phyloP scores from a whole-genome alignment of 2,329 filamentous ascomycete species.

The Epichloe gansuensis region DNA sequence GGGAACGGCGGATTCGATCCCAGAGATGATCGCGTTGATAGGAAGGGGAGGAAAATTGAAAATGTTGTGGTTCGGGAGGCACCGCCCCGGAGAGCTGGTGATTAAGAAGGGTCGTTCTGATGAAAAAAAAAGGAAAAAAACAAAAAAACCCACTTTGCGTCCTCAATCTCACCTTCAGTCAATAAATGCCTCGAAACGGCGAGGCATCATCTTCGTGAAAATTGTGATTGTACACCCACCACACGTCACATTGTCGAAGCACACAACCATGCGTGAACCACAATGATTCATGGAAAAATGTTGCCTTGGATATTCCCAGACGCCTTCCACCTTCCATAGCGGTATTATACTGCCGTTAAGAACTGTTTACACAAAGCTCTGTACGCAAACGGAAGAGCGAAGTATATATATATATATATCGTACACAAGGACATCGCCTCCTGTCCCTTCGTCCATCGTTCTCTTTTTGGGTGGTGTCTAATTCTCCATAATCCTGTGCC shows the following conservation, averaged over 20 bases:
- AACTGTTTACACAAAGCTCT: conserved; percentile 32
- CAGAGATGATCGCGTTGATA: conserved; percentile 72
- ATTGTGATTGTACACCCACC: neutral
- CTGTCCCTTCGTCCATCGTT: neutral
- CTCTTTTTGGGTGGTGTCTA: neutral
- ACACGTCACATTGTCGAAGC: neutral
- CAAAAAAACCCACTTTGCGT: neutral
- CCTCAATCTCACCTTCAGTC: too few relatives aligned
- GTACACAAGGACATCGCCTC: conserved; percentile 21
- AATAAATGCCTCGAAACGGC: too few relatives aligned
- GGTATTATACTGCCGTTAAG: conserved; percentile 20
- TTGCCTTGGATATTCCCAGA: conserved; percentile 14
- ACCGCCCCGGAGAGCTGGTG: conserved; percentile 12
- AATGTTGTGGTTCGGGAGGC: conserved; percentile 20
- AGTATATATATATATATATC: conserved; percentile 20
- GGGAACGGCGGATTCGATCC: conserved; percentile 92
- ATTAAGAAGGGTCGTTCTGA: neutral
- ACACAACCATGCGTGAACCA: conserved; percentile 7
- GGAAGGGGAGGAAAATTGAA: conserved; percentile 63
- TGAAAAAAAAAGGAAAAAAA: neutral
- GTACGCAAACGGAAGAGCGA: conserved; percentile 24
- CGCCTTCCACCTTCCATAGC: conserved; percentile 17
- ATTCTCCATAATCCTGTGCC: neutral
- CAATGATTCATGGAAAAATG: conserved; percentile 17
- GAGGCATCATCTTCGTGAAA: too few relatives aligned